Conservation (phyloP, 345 rosid species). For the Eucalyptus leucophloia region DNA sequence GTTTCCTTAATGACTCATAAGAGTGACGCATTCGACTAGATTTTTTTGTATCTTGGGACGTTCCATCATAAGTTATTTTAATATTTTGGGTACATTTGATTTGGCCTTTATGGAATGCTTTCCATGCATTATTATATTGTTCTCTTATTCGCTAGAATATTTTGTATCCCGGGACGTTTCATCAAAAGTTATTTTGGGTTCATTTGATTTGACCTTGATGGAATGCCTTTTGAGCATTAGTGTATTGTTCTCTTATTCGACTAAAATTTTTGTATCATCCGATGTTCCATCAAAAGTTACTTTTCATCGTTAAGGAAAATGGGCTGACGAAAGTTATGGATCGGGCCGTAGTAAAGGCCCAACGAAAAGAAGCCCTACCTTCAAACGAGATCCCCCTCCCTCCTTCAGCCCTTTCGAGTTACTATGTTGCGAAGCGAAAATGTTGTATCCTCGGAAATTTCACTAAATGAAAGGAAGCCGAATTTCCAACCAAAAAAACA, state of each 20-base stretch:
- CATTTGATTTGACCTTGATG: neutral
- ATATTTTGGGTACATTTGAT: too few species aligned
- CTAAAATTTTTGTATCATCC: neutral
- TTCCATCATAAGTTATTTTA: too few species aligned
- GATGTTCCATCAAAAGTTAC: neutral
- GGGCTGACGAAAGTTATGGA: neutral
- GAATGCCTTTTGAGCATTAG: neutral
- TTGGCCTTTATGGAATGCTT: neutral
- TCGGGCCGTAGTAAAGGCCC: neutral
- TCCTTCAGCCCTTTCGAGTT: neutral
- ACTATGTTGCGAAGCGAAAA: neutral
- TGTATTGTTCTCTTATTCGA: neutral
- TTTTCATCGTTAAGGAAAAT: neutral
- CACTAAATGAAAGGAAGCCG: neutral
- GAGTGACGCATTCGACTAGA: rapidly evolving
- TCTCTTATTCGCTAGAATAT: too few species aligned
- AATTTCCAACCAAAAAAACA: neutral
- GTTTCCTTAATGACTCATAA: neutral
- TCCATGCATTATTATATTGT: neutral
- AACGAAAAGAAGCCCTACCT: neutral
- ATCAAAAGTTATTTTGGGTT: neutral
- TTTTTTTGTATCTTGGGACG: neutral
- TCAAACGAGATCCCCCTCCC: neutral
- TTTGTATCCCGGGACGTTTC: rapidly evolving
- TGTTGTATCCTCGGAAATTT: neutral